Evolutionary conservation across 257 asterid species (phyloP).

Genomic region (Ehretia macrophylla): DNA sequence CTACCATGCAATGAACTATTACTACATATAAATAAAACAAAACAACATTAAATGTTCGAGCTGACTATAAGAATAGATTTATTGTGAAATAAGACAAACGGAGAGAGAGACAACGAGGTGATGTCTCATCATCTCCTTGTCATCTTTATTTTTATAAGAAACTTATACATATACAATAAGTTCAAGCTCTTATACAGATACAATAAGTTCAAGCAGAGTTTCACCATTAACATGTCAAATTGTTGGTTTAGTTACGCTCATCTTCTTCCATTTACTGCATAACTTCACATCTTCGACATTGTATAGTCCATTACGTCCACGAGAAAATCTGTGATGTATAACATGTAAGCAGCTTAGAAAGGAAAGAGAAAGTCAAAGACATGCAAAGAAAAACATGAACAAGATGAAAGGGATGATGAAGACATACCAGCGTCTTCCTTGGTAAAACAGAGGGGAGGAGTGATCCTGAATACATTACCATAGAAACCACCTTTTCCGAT

Average conservation of each 20-base stretch:
- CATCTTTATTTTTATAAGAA: neutral
- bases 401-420: neutral
- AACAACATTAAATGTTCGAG: too few species aligned
- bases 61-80: neutral
- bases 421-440: conserved; percentile 80
- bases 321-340: conserved; percentile 47
- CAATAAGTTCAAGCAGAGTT: neutral
- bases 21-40: neutral
- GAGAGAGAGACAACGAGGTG: conserved; percentile 65
- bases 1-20: neutral
- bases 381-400: neutral
- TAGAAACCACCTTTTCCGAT: conserved; percentile 90
- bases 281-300: conserved; percentile 49
- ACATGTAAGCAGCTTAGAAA: neutral
- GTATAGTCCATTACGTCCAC: conserved; percentile 69
- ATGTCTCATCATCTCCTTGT: conserved; percentile 48
- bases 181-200: too few species aligned
- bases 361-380: neutral
- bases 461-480: conserved; percentile 85
- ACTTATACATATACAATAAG: neutral
- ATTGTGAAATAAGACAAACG: neutral
- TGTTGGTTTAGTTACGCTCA: too few species aligned
- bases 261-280: conserved; percentile 1
- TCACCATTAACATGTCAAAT: too few species aligned
- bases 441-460: conserved; percentile 97